Conservation (phyloP, 345 rosid species). For the Moricandia moricandioides region DNA sequence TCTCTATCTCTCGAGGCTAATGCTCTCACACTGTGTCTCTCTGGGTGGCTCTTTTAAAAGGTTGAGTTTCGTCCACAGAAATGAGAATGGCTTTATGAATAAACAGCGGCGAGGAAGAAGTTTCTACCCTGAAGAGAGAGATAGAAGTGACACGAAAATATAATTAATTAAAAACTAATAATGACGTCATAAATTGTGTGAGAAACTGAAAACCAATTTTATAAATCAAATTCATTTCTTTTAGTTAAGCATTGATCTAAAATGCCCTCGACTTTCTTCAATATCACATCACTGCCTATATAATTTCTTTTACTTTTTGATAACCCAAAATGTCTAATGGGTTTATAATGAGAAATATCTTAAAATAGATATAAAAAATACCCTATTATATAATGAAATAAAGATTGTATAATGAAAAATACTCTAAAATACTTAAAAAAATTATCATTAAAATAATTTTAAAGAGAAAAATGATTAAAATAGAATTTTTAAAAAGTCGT, state of each 20-base stretch:
- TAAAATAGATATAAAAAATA: too few relatives aligned
- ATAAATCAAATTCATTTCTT: not conserved
- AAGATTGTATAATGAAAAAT: too few relatives aligned
- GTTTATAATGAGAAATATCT: too few relatives aligned
- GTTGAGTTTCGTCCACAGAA: conserved; percentile 41
- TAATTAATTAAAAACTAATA: not conserved
- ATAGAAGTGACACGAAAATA: not conserved
- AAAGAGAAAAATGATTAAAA: too few relatives aligned
- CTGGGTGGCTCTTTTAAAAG: not conserved
- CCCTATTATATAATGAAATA: too few relatives aligned
- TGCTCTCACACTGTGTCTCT: not conserved
- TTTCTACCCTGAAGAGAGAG: not conserved
- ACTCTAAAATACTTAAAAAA: too few relatives aligned
- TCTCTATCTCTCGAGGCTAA: not conserved
- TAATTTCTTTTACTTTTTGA: too few relatives aligned
- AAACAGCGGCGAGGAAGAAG: conserved; percentile 21
- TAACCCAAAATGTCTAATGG: too few relatives aligned
- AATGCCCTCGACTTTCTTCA: conserved; percentile 30
- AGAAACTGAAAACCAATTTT: not conserved
- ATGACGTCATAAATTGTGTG: conserved; percentile 17
- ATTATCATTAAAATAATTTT: too few relatives aligned
- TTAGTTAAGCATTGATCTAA: not conserved
- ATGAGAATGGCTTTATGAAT: conserved; percentile 24
- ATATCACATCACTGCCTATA: not conserved
- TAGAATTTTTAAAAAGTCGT: too few relatives aligned